A percentile compares a stretch with the other conserved stretches of the same genome.
Evolutionary conservation across 2,329 filamentous ascomycete genomes (phyloP).

Genomic region (Fusarium transvaalense): DNA sequence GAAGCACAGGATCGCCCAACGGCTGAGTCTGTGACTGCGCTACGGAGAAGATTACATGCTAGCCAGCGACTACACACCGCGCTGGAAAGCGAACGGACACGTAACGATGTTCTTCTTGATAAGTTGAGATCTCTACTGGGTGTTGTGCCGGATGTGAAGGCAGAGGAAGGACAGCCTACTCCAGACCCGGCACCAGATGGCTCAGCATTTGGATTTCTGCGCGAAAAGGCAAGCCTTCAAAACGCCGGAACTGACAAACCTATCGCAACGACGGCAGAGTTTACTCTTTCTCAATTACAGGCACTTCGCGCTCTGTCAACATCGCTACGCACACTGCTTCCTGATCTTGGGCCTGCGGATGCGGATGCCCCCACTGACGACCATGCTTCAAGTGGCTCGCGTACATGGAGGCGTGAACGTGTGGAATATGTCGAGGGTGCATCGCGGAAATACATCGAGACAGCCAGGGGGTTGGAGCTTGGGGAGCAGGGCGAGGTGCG

Average conservation of each 20-base stretch:
- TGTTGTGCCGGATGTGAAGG: conserved; percentile 47
- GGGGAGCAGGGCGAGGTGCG: conserved; percentile 71
- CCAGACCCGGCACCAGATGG: conserved; percentile 19
- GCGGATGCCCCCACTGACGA: conserved; percentile 51
- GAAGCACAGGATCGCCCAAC: conserved; percentile 60
- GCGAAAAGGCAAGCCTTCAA: conserved; percentile 63
- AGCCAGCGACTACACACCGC: conserved; percentile 80
- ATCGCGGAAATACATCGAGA: conserved; percentile 81
- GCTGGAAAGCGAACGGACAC: conserved; percentile 75
- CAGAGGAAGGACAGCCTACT: conserved; percentile 39
- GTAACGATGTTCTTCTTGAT: conserved; percentile 77
- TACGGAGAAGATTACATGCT: conserved; percentile 80
- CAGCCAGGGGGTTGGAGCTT: conserved; percentile 74
- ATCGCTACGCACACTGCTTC: conserved; percentile 72
- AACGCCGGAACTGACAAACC: conserved; percentile 66
- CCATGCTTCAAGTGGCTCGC: conserved; percentile 54
- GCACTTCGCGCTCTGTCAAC: conserved; percentile 76
- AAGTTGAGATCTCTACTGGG: conserved; percentile 67
- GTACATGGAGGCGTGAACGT: conserved; percentile 76
- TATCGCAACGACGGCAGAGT: conserved; percentile 78
- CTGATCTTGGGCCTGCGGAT: conserved; percentile 64
- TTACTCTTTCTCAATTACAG: conserved; percentile 86
- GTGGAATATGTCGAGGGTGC: conserved; percentile 86
- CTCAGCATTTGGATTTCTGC: conserved; percentile 68
- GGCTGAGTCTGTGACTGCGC: conserved; percentile 75